phyloP scores from a whole-genome alignment of 208 protist genomes.

The Tritrichomonas foetus region DNA sequence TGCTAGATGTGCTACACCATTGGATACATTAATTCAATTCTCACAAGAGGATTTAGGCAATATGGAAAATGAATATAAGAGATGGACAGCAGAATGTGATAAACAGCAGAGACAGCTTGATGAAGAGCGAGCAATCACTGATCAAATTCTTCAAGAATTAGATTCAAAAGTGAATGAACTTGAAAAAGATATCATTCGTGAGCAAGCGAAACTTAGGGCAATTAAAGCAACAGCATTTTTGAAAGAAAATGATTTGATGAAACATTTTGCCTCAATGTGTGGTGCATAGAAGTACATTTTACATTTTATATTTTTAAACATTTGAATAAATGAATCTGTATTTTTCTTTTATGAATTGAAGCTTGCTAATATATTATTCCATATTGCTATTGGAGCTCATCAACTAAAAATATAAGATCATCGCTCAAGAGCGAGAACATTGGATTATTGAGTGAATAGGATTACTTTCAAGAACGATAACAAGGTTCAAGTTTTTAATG shows the following conservation, averaged over 20 bases:
- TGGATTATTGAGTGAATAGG: too few relatives aligned
- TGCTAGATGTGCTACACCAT: background rate
- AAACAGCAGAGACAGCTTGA: background rate
- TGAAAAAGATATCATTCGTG: slow-evolving; percentile 1
- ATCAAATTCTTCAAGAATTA: background rate
- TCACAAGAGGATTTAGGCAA: slow-evolving; percentile 36
- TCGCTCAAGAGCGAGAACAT: too few relatives aligned
- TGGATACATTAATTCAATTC: slow-evolving; percentile 24
- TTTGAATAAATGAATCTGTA: too few relatives aligned
- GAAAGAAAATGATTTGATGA: slow-evolving; percentile 32
- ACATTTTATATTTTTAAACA: background rate
- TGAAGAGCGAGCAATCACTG: background rate
- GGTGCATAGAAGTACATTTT: background rate
- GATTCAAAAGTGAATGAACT: background rate
- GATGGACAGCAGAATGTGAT: slow-evolving; percentile 16
- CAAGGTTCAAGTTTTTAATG: too few relatives aligned
- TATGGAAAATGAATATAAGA: slow-evolving; percentile 29
- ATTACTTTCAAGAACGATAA: too few relatives aligned
- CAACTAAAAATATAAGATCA: too few relatives aligned
- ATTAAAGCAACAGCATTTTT: background rate
- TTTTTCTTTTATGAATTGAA: too few relatives aligned
- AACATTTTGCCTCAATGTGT: background rate
- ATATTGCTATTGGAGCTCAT: too few relatives aligned
- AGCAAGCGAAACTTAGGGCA: background rate
- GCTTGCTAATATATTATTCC: too few relatives aligned